phyloP scores from a whole-genome alignment of 1,284 basidiomycete species.

The Ustilago trichophora region DNA sequence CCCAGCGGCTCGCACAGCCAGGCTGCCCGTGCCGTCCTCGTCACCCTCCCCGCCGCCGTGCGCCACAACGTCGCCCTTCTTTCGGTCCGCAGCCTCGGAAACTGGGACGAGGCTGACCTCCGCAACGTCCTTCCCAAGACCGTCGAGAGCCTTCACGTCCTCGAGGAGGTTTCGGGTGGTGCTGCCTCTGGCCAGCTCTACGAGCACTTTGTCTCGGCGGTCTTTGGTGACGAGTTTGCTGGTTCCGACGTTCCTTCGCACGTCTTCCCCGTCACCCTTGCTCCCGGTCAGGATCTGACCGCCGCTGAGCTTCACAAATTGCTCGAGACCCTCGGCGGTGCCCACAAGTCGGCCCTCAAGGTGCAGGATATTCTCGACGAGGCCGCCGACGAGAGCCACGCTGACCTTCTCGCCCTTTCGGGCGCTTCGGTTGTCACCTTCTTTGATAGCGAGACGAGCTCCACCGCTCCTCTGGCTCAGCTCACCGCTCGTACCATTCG shows the following conservation, averaged over 20 bases:
- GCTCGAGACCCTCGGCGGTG: slow-evolving; percentile 38
- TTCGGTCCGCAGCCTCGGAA: slow-evolving; percentile 53
- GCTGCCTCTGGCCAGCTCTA: slow-evolving; percentile 52
- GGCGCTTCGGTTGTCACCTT: slow-evolving; percentile 56
- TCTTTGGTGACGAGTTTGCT: slow-evolving; percentile 45
- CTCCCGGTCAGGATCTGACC: slow-evolving; percentile 48
- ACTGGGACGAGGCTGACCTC: slow-evolving; percentile 60
- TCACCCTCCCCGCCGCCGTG: slow-evolving; percentile 42
- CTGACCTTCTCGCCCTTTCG: slow-evolving; percentile 52
- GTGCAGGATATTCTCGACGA: slow-evolving; percentile 42
- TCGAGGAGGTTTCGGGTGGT: slow-evolving; percentile 58
- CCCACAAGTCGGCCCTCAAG: slow-evolving; percentile 32
- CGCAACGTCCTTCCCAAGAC: slow-evolving; percentile 48
- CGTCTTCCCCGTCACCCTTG: slow-evolving; percentile 50
- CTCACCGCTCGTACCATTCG: slow-evolving; percentile 56
- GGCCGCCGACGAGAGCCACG: slow-evolving; percentile 35
- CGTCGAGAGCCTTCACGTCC: slow-evolving; percentile 58
- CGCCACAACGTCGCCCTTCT: slow-evolving; percentile 58
- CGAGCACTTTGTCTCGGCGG: slow-evolving; percentile 52
- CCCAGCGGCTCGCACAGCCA: slow-evolving; percentile 61
- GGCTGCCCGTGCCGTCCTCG: slow-evolving; percentile 57
- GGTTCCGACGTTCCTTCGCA: slow-evolving; percentile 28
- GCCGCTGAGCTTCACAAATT: slow-evolving; percentile 52
- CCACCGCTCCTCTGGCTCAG: slow-evolving; percentile 50
- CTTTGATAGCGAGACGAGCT: slow-evolving; percentile 60